Evolutionary conservation across 768 basidiomycete genomes (phyloP).

Genomic region (Boletus reticulatus): DNA sequence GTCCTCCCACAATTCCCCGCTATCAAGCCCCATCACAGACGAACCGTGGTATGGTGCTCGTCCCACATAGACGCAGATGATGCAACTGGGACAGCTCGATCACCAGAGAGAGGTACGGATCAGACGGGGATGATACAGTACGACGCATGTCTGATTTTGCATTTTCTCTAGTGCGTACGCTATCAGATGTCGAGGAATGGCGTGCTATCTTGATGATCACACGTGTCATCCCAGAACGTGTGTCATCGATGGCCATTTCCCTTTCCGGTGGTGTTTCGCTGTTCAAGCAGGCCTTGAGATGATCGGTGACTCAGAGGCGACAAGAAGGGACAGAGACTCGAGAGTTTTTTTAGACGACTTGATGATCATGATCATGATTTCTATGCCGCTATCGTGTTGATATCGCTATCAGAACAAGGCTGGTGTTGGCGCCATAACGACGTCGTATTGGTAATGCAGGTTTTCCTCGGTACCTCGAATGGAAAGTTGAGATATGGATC

Average conservation of each 20-base stretch:
- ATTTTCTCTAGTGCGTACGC: constrained; percentile 22
- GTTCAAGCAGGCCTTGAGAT: constrained; percentile 12
- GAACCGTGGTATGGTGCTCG: neutral
- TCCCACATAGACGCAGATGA: constrained; percentile 18
- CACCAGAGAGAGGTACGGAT: constrained; percentile 25
- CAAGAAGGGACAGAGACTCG: neutral
- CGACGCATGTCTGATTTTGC: constrained; percentile 20
- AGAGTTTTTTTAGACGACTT: neutral
- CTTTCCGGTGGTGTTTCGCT: constrained; percentile 7
- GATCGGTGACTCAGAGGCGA: neutral
- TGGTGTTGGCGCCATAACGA: constrained; percentile 3
- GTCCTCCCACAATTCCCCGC: constrained; percentile 10
- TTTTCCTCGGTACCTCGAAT: constrained; percentile 8
- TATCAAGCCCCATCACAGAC: constrained; percentile 20
- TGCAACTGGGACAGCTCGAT: constrained; percentile 7
- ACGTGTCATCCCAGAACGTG: constrained; percentile 11
- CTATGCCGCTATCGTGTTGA: neutral
- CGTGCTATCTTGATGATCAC: constrained; percentile 23
- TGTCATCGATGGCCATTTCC: constrained; percentile 13
- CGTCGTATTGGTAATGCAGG: neutral
- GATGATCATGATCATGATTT: neutral
- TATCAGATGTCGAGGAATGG: constrained; percentile 12
- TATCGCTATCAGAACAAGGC: neutral
- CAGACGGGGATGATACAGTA: constrained; percentile 21
- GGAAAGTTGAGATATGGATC: neutral